These are phyloP conservation scores for Fusarium sp. DNA, from an alignment of 2,329 filamentous ascomycete species.

Conservation along the genomic window DNA sequence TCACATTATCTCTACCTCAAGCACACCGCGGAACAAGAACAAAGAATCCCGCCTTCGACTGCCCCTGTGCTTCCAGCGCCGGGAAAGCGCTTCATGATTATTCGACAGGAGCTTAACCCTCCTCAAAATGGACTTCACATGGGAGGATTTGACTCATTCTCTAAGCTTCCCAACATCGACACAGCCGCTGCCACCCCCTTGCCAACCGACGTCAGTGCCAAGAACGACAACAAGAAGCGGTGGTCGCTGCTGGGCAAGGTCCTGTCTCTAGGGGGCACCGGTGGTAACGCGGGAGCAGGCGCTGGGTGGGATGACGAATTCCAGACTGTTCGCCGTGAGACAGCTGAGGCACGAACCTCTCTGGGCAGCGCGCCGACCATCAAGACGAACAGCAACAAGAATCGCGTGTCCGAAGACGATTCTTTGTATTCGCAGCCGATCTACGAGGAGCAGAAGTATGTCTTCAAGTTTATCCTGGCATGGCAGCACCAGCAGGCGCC, in stretches of 20 bases:
- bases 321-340: constrained; percentile 62
- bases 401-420: constrained; percentile 61
- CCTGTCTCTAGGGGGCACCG: constrained; percentile 52
- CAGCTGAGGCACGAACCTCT: constrained; percentile 57
- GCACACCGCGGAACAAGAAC: constrained; percentile 69
- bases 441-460: constrained; percentile 68
- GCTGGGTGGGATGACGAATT: constrained; percentile 57
- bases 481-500: constrained; percentile 69
- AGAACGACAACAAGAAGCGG: constrained; percentile 64
- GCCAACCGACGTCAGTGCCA: constrained; percentile 30
- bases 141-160: constrained; percentile 61
- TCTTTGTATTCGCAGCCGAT: constrained; percentile 67
- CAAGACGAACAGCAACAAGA: constrained; percentile 49
- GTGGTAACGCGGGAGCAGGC: constrained; percentile 30
- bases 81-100: constrained; percentile 87
- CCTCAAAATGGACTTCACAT: constrained; percentile 61
- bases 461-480: constrained; percentile 81
- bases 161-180: constrained; percentile 43
- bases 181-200: constrained; percentile 42
- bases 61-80: constrained; percentile 87
- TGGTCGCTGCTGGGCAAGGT: constrained; percentile 75
- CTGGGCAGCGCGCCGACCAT: constrained; percentile 11
- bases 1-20: constrained; percentile 82
- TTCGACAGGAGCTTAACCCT: constrained; percentile 76
- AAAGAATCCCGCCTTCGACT: constrained; percentile 74